Evolutionary conservation across 371 early-diverging fungal genomes (phyloP).

Genomic region (Mucor mucedo): DNA sequence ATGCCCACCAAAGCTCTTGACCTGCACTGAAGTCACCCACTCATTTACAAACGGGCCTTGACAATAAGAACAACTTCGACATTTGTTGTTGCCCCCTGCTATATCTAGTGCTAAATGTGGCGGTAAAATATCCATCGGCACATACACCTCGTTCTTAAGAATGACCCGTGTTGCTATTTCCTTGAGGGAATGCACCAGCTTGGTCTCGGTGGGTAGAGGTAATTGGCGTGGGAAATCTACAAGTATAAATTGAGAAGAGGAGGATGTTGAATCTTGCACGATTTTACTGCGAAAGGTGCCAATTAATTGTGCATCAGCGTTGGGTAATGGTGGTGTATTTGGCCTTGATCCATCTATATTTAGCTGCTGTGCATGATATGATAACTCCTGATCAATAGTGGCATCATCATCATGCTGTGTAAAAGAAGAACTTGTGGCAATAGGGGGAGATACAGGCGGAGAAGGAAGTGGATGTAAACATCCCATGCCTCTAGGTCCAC

Average conservation of each 20-base stretch:
- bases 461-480: slow-evolving; percentile 32
- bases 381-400: slow-evolving; percentile 48
- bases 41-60: slow-evolving; percentile 62
- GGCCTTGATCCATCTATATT: slow-evolving; percentile 48
- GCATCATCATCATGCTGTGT: slow-evolving; percentile 45
- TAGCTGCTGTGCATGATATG: slow-evolving; percentile 47
- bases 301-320: slow-evolving; percentile 3
- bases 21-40: slow-evolving; percentile 66
- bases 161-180: slow-evolving; percentile 29
- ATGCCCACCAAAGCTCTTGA: slow-evolving; percentile 64
- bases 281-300: slow-evolving; percentile 22
- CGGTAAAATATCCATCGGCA: slow-evolving; percentile 44
- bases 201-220: slow-evolving; percentile 16
- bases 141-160: slow-evolving; percentile 18
- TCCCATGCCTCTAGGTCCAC: slow-evolving; percentile 48
- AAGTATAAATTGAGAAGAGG: slow-evolving; percentile 10
- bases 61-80: slow-evolving; percentile 53
- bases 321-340: slow-evolving; percentile 21
- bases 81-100: slow-evolving; percentile 34
- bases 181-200: slow-evolving; percentile 21
- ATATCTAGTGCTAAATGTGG: slow-evolving; percentile 50
- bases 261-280: slow-evolving; percentile 8
- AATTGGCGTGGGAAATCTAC: slow-evolving; percentile 15
- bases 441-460: neutral
- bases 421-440: no score